Percentiles rank a stretch among this genome's conserved stretches.
Evolutionary conservation across 2,329 filamentous ascomycete species (phyloP).

Genomic region (Fusarium albidum): DNA sequence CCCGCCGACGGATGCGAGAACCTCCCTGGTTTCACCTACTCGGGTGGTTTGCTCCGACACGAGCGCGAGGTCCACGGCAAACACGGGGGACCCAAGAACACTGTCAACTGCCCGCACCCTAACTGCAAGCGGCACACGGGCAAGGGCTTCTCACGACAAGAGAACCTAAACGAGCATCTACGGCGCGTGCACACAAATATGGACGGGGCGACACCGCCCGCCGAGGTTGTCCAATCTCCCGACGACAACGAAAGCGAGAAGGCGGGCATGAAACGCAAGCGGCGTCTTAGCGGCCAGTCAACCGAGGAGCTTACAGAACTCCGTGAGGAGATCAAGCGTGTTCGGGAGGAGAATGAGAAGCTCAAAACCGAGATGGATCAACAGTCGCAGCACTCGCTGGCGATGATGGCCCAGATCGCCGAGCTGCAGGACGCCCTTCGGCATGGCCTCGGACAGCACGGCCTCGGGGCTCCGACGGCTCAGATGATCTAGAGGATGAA

Average conservation of each 20-base stretch:
- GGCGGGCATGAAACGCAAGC: constrained; percentile 58
- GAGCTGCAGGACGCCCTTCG: constrained; percentile 55
- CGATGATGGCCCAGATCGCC: constrained; percentile 59
- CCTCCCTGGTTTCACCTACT: constrained; percentile 93
- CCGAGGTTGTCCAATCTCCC: constrained; percentile 48
- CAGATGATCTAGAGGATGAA: constrained; percentile 48
- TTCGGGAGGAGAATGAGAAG: constrained; percentile 71
- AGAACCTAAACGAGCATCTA: constrained; percentile 93
- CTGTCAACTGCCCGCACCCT: constrained; percentile 82
- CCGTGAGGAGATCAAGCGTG: constrained; percentile 71
- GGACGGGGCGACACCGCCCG: constrained; percentile 47
- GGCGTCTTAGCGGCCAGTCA: constrained; percentile 43
- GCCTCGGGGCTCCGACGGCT: constrained; percentile 49
- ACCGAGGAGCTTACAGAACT: constrained; percentile 61
- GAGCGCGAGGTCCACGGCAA: constrained; percentile 94
- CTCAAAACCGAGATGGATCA: constrained; percentile 59
- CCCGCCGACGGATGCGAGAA: constrained; percentile 85
- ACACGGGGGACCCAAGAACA: constrained; percentile 87
- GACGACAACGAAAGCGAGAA: constrained; percentile 59
- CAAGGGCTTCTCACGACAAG: constrained; percentile 89
- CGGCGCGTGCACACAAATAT: constrained; percentile 80
- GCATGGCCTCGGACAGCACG: constrained; percentile 44
- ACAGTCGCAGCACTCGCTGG: constrained; percentile 55
- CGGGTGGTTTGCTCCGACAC: constrained; percentile 86
- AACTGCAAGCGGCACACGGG: constrained; percentile 91